A percentile compares a stretch with the other conserved stretches of the same genome.
Evolutionary conservation across 2,329 filamentous ascomycete genomes (phyloP).

Genomic region (Aspergillus sojae): DNA sequence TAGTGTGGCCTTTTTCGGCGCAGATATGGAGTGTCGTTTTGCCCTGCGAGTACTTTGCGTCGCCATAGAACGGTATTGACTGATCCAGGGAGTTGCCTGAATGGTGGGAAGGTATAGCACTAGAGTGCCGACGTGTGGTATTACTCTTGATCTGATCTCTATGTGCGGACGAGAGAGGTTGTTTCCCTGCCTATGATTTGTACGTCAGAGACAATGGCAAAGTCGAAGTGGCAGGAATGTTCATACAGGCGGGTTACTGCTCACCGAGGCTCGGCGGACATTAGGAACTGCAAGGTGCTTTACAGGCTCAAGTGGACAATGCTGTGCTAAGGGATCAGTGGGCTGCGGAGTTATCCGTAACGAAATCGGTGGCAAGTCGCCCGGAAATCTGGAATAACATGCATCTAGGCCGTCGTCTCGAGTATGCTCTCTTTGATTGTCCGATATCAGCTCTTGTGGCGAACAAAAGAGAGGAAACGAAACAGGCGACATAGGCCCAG

Average conservation of each 20-base stretch:
- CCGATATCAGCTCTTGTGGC: too few species aligned
- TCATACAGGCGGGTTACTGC: not conserved
- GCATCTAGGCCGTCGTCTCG: too few species aligned
- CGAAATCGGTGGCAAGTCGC: too few species aligned
- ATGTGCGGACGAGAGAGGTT: not conserved
- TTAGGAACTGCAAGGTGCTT: not conserved
- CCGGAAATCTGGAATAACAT: too few species aligned
- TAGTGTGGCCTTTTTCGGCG: not conserved
- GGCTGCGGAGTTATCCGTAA: too few species aligned
- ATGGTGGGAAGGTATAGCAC: not conserved
- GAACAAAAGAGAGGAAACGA: too few species aligned
- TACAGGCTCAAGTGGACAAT: too few species aligned
- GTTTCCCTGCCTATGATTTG: not conserved
- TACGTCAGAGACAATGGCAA: not conserved
- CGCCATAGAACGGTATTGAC: not conserved
- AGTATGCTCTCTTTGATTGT: too few species aligned
- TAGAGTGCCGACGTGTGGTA: not conserved
- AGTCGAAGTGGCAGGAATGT: not conserved
- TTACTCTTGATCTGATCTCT: not conserved
- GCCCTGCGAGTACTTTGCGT: not conserved
- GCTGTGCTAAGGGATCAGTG: too few species aligned
- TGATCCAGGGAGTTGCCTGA: not conserved
- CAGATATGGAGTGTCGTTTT: not conserved
- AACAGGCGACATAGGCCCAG: too few species aligned
- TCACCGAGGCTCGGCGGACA: not conserved